Conservation (phyloP, 768 basidiomycete genomes). For the Pleurotus platypus region DNA sequence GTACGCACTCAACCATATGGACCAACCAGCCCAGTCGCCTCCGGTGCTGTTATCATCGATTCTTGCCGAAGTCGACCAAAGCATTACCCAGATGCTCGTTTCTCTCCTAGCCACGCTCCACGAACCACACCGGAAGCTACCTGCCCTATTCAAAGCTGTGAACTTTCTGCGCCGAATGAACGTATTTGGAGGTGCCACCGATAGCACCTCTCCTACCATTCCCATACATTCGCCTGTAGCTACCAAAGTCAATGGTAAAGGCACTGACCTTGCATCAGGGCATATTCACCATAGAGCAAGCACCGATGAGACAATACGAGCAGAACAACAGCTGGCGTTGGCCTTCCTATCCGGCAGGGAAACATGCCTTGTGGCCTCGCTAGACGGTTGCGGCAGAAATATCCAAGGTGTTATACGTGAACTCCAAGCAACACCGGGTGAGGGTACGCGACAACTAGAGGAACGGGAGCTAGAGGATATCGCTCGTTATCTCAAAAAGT, state of each 20-base stretch:
- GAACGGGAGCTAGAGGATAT: slow-evolving; percentile 69
- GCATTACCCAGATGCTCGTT: slow-evolving; percentile 68
- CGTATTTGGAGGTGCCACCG: slow-evolving; percentile 35
- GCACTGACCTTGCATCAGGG: slow-evolving; percentile 13
- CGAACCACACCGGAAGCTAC: slow-evolving; percentile 81
- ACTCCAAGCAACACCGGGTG: slow-evolving; percentile 7
- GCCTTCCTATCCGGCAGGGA: slow-evolving; percentile 77
- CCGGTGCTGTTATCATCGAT: slow-evolving; percentile 58
- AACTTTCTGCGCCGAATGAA: slow-evolving; percentile 85
- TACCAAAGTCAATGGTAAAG: slow-evolving; percentile 5
- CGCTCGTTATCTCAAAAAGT: slow-evolving; percentile 76
- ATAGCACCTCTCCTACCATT: background rate
- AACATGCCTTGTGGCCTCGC: slow-evolving; percentile 49
- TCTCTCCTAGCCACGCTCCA: slow-evolving; percentile 77
- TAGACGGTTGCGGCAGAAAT: slow-evolving; percentile 52
- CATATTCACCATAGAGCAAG: slow-evolving; percentile 15
- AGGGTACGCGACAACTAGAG: slow-evolving; percentile 33
- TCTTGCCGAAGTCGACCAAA: slow-evolving; percentile 62
- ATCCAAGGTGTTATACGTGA: slow-evolving; percentile 28
- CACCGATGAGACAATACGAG: slow-evolving; percentile 25
- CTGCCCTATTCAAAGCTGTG: slow-evolving; percentile 86
- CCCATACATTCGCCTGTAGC: background rate
- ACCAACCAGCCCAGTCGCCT: slow-evolving; percentile 33
- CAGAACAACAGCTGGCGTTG: slow-evolving; percentile 79
- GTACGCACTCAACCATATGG: background rate